Conservation (phyloP, 441 rosid genomes). For the Arabidopsis hybrid region DNA sequence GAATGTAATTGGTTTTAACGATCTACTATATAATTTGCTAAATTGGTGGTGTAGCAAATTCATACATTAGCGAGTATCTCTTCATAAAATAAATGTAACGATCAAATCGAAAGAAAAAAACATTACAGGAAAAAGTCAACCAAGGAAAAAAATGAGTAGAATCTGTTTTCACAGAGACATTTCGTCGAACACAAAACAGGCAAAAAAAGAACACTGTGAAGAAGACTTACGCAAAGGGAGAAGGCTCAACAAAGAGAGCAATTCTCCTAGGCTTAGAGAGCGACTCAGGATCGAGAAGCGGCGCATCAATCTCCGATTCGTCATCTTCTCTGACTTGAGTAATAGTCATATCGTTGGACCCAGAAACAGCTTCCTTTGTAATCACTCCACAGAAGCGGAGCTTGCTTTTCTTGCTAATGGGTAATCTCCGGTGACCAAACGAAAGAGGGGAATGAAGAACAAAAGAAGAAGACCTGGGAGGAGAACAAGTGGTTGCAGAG, state of each 20-base stretch:
- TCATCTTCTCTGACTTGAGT: conserved; percentile 58
- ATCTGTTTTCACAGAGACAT: conserved; percentile 25
- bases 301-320: conserved; percentile 50
- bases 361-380: conserved; percentile 25
- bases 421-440: conserved; percentile 39
- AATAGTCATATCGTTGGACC: conserved; percentile 58
- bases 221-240: conserved; percentile 88
- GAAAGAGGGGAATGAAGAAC: conserved; percentile 33
- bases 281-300: conserved; percentile 58
- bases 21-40: background rate
- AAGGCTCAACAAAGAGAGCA: conserved; percentile 97
- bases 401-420: conserved; percentile 42
- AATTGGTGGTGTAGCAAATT: background rate
- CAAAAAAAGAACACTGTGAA: background rate
- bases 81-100: background rate
- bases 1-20: background rate
- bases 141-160: background rate
- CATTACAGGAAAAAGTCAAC: conserved; percentile 31
- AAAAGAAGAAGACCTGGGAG: conserved; percentile 25
- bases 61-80: background rate
- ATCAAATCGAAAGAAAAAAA: background rate
- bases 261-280: conserved; percentile 78
- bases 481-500: conserved; percentile 24
- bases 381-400: conserved; percentile 13
- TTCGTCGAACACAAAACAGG: conserved; percentile 40